Evolutionary conservation across 495 filamentous ascomycete genomes (phyloP).

Genomic region (Cairneyella variabilis): DNA sequence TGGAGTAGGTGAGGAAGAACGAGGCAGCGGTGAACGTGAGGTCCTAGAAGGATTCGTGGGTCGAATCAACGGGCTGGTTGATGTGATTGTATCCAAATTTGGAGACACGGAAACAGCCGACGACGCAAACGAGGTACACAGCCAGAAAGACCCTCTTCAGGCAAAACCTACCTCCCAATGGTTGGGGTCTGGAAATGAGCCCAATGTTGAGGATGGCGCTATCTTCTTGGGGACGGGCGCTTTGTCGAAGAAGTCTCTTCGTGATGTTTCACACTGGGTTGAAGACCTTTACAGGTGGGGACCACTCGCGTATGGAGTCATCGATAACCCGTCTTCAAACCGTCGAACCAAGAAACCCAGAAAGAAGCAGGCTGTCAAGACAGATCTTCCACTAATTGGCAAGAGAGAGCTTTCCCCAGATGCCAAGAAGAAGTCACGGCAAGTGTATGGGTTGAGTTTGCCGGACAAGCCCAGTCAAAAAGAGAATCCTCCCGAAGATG

Average conservation of each 20-base stretch:
- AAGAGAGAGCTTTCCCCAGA: neutral
- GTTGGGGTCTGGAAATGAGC: conserved; percentile 61
- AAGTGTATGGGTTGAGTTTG: neutral
- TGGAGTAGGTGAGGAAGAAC: conserved; percentile 90
- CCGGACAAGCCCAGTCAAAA: neutral
- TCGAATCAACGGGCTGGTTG: conserved; percentile 65
- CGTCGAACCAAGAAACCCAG: conserved; percentile 27
- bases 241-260: conserved; percentile 59
- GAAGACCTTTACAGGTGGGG: conserved; percentile 78
- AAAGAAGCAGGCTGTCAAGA: neutral
- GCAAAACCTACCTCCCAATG: conserved; percentile 40
- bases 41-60: conserved; percentile 82
- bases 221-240: conserved; percentile 77
- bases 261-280: conserved; percentile 73
- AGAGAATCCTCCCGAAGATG: neutral
- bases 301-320: conserved; percentile 73
- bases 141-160: neutral
- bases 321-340: conserved; percentile 62
- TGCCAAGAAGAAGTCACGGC: neutral
- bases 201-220: conserved; percentile 71
- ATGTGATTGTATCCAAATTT: conserved; percentile 83
- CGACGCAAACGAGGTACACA: neutral
- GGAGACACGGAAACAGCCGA: conserved; percentile 44
- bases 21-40: conserved; percentile 86
- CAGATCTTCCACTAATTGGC: neutral